Evolutionary conservation across 2,329 filamentous ascomycete genomes (phyloP).

Genomic region (Dryadomyces quercus-mongolicae): DNA sequence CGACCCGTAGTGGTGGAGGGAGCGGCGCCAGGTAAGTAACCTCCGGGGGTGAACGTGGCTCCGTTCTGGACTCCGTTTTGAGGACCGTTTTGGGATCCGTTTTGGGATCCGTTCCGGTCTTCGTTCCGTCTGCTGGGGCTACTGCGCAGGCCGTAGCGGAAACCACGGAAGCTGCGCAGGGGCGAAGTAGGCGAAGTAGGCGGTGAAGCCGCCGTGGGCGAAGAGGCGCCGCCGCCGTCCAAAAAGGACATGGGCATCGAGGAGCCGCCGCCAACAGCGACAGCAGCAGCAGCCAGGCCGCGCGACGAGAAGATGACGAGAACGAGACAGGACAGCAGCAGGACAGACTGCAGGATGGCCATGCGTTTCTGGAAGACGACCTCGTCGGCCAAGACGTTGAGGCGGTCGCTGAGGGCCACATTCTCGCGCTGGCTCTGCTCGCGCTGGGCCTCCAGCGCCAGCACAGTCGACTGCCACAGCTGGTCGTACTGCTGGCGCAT

Average conservation of each 20-base stretch:
- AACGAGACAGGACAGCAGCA: constrained; percentile 76
- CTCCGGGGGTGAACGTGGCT: background rate
- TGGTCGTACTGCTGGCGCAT: constrained; percentile 86
- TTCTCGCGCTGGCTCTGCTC: constrained; percentile 77
- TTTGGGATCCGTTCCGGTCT: background rate
- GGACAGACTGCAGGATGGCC: constrained; percentile 79
- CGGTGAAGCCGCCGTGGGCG: constrained; percentile 2
- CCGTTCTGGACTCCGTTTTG: background rate
- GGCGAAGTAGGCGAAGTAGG: constrained; percentile 9
- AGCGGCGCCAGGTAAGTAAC: too few species aligned
- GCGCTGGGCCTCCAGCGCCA: constrained; percentile 79
- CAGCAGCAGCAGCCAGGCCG: constrained; percentile 20
- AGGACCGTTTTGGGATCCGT: background rate
- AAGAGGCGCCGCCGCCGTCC: constrained; percentile 14
- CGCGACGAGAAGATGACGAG: constrained; percentile 67
- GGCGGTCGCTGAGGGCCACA: constrained; percentile 63
- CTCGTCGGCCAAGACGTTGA: constrained; percentile 89
- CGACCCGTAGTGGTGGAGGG: background rate
- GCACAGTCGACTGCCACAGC: constrained; percentile 89
- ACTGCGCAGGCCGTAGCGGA: constrained; percentile 8
- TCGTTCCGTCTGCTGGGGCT: background rate
- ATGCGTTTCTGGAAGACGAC: constrained; percentile 79
- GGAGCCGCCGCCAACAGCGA: background rate
- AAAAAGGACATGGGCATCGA: constrained; percentile 14
- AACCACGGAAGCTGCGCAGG: constrained; percentile 4